A percentile compares a stretch with the other conserved stretches of the same genome.
Evolutionary conservation across 2,329 filamentous ascomycete species (phyloP).

Genomic region (Chaetomium sp.): DNA sequence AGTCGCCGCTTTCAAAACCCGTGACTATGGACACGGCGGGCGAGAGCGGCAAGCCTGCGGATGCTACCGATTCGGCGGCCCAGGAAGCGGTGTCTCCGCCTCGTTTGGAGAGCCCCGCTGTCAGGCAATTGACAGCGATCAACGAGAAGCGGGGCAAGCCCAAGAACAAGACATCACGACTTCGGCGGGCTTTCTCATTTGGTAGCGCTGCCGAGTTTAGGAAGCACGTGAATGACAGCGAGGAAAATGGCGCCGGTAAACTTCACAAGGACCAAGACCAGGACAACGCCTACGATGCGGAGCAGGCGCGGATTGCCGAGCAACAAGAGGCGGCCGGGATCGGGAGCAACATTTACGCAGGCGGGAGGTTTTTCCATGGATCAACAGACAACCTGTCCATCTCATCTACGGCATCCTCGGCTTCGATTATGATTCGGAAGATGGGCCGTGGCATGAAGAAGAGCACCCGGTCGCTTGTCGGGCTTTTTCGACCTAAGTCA

Average conservation of each 20-base stretch:
- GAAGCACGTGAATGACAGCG: conserved; percentile 67
- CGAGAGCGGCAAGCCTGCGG: conserved; percentile 36
- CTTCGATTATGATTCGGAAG: conserved; percentile 93
- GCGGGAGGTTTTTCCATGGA: conserved; percentile 79
- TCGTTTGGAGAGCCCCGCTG: conserved; percentile 67
- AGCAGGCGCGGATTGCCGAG: conserved; percentile 87
- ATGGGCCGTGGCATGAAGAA: conserved; percentile 99
- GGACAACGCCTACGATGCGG: conserved; percentile 74
- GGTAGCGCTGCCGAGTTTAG: conserved; percentile 90
- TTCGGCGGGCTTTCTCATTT: conserved; percentile 93
- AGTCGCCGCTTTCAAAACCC: conserved; percentile 75
- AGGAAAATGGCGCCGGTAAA: conserved; percentile 51
- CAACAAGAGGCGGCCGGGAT: conserved; percentile 91
- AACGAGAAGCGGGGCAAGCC: conserved; percentile 76
- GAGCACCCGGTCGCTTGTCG: conserved; percentile 84
- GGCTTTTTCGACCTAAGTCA: conserved; percentile 93
- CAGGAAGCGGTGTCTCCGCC: conserved; percentile 39
- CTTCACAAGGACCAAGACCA: conserved; percentile 66
- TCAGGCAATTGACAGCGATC: conserved; percentile 82
- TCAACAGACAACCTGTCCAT: conserved; percentile 95
- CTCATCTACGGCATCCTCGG: conserved; percentile 85
- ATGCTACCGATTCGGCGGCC: conserved; percentile 32
- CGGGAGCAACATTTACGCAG: conserved; percentile 90
- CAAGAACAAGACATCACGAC: conserved; percentile 81
- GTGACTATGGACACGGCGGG: conserved; percentile 62